phyloP scores from a whole-genome alignment of 2,329 filamentous ascomycete genomes.

The Penicillium sp. region DNA sequence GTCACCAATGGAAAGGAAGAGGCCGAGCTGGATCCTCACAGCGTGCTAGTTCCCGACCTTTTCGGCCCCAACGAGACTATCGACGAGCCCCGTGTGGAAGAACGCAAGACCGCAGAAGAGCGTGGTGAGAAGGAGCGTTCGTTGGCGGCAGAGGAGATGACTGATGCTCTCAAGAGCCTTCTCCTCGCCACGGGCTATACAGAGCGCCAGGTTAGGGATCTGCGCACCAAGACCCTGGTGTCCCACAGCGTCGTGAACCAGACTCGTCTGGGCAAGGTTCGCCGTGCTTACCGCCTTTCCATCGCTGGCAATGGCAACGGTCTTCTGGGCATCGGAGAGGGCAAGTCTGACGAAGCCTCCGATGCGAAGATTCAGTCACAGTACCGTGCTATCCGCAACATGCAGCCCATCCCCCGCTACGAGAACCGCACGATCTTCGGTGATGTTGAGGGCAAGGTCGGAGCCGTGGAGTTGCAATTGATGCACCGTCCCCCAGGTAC shows the following conservation, averaged over 20 bases:
- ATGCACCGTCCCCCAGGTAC: constrained; percentile 83
- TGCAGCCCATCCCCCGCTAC: constrained; percentile 88
- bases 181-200: constrained; percentile 58
- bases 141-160: constrained; percentile 33
- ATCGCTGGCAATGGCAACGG: constrained; percentile 87
- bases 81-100: constrained; percentile 26
- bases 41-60: constrained; percentile 51
- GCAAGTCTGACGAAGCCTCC: constrained; percentile 73
- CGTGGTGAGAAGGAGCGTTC: constrained; percentile 29
- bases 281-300: constrained; percentile 69
- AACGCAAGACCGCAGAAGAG: constrained; percentile 25
- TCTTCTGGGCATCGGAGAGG: constrained; percentile 82
- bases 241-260: constrained; percentile 78
- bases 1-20: constrained; percentile 52
- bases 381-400: constrained; percentile 81
- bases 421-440: constrained; percentile 91
- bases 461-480: constrained; percentile 80
- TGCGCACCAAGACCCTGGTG: constrained; percentile 72
- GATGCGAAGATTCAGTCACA: constrained; percentile 70
- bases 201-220: constrained; percentile 45
- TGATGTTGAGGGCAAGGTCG: constrained; percentile 77
- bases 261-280: constrained; percentile 92
- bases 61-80: constrained; percentile 45
- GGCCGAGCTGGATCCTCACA: constrained; percentile 50
- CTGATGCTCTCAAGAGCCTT: constrained; percentile 48